A percentile compares a stretch with the other conserved stretches of the same genome.
Conservation (phyloP, 2,329 filamentous ascomycete genomes). For the Metarhizium rileyi region DNA sequence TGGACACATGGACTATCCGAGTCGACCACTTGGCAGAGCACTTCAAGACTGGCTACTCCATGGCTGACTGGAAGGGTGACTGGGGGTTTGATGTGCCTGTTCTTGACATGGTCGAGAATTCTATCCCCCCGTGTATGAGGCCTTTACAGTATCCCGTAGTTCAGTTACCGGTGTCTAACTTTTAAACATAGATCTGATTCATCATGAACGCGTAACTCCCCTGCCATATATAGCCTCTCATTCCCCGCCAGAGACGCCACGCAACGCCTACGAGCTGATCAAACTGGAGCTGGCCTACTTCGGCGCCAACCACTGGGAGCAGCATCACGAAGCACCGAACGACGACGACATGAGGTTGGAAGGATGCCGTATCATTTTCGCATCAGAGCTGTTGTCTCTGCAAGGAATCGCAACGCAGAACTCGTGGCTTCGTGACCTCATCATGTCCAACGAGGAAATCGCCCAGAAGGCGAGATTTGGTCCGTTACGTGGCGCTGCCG, state of each 20-base stretch:
- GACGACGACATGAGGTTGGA: slow-evolving; percentile 48
- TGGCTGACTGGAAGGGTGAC: slow-evolving; percentile 62
- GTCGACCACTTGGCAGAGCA: slow-evolving; percentile 57
- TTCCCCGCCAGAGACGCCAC: slow-evolving; percentile 34
- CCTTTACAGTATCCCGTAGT: slow-evolving; percentile 26
- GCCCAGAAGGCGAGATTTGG: slow-evolving; percentile 36
- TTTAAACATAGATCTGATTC: slow-evolving; percentile 48
- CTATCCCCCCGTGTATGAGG: slow-evolving; percentile 54
- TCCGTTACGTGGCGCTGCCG: slow-evolving; percentile 34
- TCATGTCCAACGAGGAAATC: slow-evolving; percentile 38
- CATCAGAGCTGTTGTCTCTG: slow-evolving; percentile 37
- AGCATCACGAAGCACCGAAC: slow-evolving; percentile 29
- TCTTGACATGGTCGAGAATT: slow-evolving; percentile 55
- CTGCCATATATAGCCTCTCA: slow-evolving; percentile 41
- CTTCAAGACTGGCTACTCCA: slow-evolving; percentile 56
- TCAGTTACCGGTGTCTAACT: slow-evolving; percentile 30
- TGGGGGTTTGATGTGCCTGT: slow-evolving; percentile 57
- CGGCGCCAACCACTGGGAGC: slow-evolving; percentile 33
- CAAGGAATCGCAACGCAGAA: slow-evolving; percentile 27
- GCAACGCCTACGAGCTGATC: slow-evolving; percentile 52
- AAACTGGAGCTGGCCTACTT: slow-evolving; percentile 48
- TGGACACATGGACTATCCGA: slow-evolving; percentile 52
- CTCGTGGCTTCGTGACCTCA: slow-evolving; percentile 49
- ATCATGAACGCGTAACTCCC: slow-evolving; percentile 49
- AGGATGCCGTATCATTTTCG: slow-evolving; percentile 49